Evolutionary conservation across 306 rosid species (phyloP).

Genomic region (Vicia faba): DNA sequence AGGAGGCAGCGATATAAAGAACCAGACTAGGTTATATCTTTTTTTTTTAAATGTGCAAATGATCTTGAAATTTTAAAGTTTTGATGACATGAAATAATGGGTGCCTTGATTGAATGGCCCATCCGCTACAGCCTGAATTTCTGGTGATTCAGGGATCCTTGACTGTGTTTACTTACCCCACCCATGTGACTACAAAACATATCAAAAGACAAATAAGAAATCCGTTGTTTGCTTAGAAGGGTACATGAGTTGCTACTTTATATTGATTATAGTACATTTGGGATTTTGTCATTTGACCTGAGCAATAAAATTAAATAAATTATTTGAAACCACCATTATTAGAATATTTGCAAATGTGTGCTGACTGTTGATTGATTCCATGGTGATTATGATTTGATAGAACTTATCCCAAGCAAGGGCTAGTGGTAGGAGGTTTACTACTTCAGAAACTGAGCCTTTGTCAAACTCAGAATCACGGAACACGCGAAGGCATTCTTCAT

Average conservation of each 20-base stretch:
- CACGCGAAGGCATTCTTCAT: constrained; percentile 82
- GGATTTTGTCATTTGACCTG: constrained; percentile 12
- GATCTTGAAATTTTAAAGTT: neutral
- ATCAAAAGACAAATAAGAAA: neutral
- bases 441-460: constrained; percentile 74
- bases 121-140: too few relatives aligned
- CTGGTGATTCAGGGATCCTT: too few relatives aligned
- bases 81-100: neutral
- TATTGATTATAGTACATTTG: neutral
- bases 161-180: too few relatives aligned
- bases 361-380: constrained; percentile 9
- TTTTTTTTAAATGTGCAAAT: neutral
- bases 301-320: neutral
- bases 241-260: constrained; percentile 21
- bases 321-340: constrained; percentile 13
- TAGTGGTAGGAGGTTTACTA: too few relatives aligned
- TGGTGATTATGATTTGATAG: constrained; percentile 36
- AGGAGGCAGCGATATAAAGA: constrained; percentile 5
- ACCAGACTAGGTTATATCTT: neutral
- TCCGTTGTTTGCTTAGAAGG: constrained; percentile 17
- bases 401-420: too few relatives aligned
- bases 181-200: constrained; percentile 8
- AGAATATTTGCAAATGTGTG: constrained; percentile 23
- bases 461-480: constrained; percentile 74
- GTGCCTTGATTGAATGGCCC: too few relatives aligned